Evolutionary conservation across 805 yeast genomes (phyloP).

Genomic region (Yarrowia bubula): DNA sequence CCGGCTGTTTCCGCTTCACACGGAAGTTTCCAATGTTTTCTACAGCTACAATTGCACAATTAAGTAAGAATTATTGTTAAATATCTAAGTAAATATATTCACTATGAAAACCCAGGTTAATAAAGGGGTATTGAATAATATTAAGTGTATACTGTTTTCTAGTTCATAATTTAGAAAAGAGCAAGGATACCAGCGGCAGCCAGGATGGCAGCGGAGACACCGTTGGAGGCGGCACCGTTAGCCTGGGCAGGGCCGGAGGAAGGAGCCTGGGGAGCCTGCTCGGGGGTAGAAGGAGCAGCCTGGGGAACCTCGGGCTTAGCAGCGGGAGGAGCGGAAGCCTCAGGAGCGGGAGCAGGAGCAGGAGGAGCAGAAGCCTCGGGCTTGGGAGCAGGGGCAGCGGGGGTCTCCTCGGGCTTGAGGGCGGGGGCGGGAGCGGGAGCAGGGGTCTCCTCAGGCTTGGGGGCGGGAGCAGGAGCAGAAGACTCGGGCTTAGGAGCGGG

Average conservation of each 20-base stretch:
- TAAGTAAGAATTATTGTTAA: not conserved
- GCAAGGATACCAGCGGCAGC: constrained; percentile 23
- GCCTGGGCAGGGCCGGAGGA: constrained; percentile 24
- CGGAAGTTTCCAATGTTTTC: no score
- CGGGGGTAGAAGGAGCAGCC: constrained; percentile 16
- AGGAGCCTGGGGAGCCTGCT: constrained; percentile 16
- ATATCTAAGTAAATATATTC: constrained; percentile 9
- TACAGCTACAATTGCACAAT: no score
- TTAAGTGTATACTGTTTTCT: constrained; percentile 12
- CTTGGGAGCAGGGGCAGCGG: constrained; percentile 6
- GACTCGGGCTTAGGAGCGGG: constrained; percentile 29
- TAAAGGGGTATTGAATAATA: constrained; percentile 21
- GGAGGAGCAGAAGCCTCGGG: constrained; percentile 14
- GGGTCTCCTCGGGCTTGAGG: constrained; percentile 13
- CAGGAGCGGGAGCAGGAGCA: constrained; percentile 22
- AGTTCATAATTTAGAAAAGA: constrained; percentile 10
- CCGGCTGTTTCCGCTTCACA: no score
- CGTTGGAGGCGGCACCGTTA: constrained; percentile 12
- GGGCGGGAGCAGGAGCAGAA: constrained; percentile 19
- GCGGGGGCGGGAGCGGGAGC: constrained; percentile 21
- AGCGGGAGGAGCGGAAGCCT: not conserved
- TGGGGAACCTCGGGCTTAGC: constrained; percentile 9
- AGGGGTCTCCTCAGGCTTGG: constrained; percentile 28
- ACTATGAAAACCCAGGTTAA: constrained; percentile 11
- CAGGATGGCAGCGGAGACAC: constrained; percentile 8